A percentile compares a stretch with the other conserved stretches of the same genome.
These are phyloP conservation scores for Dactylonectria macrodidyma DNA, from an alignment of 2,329 filamentous ascomycete genomes.

Conservation along the genomic window DNA sequence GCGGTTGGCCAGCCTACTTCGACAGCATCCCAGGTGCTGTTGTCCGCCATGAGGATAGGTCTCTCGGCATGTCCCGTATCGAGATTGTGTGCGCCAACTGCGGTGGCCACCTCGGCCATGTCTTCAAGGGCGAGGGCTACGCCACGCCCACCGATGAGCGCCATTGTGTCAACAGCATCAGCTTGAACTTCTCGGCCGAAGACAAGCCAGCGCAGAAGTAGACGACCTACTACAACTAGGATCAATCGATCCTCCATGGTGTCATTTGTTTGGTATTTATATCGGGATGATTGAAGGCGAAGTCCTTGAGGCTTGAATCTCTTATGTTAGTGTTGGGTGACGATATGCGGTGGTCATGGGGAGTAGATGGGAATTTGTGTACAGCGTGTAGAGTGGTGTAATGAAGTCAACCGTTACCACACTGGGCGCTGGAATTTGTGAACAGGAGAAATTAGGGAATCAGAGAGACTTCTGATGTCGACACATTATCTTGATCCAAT, in stretches of 20 bases:
- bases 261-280: neutral
- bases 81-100: constrained; percentile 97
- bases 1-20: constrained; percentile 98
- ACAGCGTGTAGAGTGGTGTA: no score
- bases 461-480: no score
- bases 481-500: no score
- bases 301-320: neutral
- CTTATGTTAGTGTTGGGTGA: neutral
- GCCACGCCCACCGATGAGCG: constrained; percentile 92
- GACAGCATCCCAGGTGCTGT: constrained; percentile 95
- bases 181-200: constrained; percentile 83
- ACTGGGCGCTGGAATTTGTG: neutral
- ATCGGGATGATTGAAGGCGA: neutral
- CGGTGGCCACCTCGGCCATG: constrained; percentile 94
- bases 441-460: no score
- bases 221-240: constrained; percentile 55
- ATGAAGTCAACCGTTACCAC: neutral
- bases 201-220: constrained; percentile 64
- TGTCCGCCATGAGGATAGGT: constrained; percentile 81
- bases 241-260: constrained; percentile 34
- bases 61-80: constrained; percentile 86
- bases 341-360: neutral
- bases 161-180: constrained; percentile 96
- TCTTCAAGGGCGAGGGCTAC: constrained; percentile 92
- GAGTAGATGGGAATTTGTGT: no score